phyloP scores from a whole-genome alignment of 768 basidiomycete species.

The Chalciporus sphaerocephalus region DNA sequence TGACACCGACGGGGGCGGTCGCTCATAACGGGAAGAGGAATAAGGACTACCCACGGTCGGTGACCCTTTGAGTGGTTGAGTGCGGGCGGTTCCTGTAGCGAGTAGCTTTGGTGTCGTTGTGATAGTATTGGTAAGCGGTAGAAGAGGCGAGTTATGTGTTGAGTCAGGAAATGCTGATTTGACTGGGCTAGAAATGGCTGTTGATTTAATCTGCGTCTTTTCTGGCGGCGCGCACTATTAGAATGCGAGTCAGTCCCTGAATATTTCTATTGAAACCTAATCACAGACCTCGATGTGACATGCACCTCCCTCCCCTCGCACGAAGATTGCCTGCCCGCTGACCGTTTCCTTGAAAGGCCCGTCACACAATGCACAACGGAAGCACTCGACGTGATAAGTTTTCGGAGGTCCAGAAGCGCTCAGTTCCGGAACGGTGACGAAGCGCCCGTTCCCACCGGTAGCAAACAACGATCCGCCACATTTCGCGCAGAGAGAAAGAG shows the following conservation, averaged over 20 bases:
- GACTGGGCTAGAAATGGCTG: slow-evolving; percentile 2
- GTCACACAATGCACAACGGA: slow-evolving; percentile 66
- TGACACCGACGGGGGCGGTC: slow-evolving; percentile 15
- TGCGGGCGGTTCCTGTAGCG: slow-evolving; percentile 2
- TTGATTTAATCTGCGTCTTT: slow-evolving; percentile 18
- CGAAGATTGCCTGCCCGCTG: slow-evolving; percentile 67
- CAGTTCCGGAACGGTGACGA: slow-evolving; percentile 64
- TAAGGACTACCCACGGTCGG: slow-evolving; percentile 12
- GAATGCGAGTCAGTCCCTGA: slow-evolving; percentile 6
- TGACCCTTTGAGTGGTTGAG: slow-evolving; percentile 13
- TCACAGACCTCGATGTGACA: slow-evolving; percentile 57
- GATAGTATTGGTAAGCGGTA: slow-evolving; percentile 17
- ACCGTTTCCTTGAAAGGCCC: slow-evolving; percentile 57
- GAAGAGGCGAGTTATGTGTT: slow-evolving; percentile 16
- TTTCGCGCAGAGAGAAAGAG: slow-evolving; percentile 52
- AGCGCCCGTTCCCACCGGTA: slow-evolving; percentile 54
- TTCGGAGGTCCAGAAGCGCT: slow-evolving; percentile 41
- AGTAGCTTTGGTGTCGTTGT: slow-evolving; percentile 6
- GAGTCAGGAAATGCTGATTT: slow-evolving; percentile 13
- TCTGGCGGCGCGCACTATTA: slow-evolving; percentile 44
- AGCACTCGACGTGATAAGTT: slow-evolving; percentile 72
- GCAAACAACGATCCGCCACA: slow-evolving; percentile 59
- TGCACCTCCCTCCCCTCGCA: slow-evolving; percentile 57
- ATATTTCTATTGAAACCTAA: neutral
- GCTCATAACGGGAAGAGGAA: slow-evolving; percentile 32